Evolutionary conservation across 257 asterid species (phyloP), one percentile per base, ranked within the genome.

Genomic region (Paulownia fortunei): DNA sequence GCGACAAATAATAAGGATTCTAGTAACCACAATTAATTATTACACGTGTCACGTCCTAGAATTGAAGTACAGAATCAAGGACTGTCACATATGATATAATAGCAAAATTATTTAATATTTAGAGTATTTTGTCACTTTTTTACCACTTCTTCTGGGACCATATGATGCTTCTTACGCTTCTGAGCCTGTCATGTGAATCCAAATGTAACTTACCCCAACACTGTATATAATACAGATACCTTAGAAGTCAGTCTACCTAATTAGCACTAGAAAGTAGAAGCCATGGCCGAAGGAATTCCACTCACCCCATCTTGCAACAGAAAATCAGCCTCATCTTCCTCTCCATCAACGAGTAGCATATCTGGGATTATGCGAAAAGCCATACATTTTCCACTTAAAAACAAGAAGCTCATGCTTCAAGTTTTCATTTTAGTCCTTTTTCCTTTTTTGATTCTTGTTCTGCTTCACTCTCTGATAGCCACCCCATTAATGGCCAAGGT

Each of bases 361-460:
- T n/a, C 61, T 69, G 70, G 36, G 16, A 68, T 46, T 34, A 69
- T 69, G 8, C 63, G 19, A 41, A 69, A 19, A 47, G 82, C 77
- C 63, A 70, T 59, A 9, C 21, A 12, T 11, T 41, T 68, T 27
- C 71, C 58, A 44, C 76, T 69, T 2, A 60, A 46, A 41, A 78
- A 60, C 72, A 69, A 59, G 72, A 78, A 69, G 37, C 54, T 78
- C 71, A 69, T 61, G 67, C 61, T 63, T 39, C 70, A 69, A 69
- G 78, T 56, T 15, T 58, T 59, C 41, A 10, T 58, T 23, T 21
- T 41, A 13, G 16, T 42, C n/a, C 44, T 37, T 27, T 19, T 27
- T 30, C 69, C 78, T n/a, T 41, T 41, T 42, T 2, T 42, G 4
- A 8, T 73, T 30, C 60, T 59, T 59, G 60, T 60, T 73, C 27